Evolutionary conservation across 305 asterid genomes (phyloP).

Genomic region (Fraxinus angustifolia): DNA sequence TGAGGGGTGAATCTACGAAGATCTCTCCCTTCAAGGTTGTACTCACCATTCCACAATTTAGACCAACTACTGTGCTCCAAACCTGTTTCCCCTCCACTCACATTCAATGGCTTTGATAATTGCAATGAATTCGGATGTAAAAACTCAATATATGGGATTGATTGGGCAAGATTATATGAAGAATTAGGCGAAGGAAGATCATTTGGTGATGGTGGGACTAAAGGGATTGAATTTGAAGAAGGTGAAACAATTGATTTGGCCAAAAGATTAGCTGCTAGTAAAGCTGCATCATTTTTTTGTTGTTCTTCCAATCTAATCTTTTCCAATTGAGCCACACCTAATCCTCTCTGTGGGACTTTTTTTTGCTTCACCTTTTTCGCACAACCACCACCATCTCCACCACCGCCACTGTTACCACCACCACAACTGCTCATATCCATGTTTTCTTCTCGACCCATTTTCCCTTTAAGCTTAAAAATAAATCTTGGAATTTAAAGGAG

Average conservation of each 20-base stretch:
- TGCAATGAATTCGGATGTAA: slow-evolving; percentile 30
- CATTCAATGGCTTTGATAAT: slow-evolving; percentile 30
- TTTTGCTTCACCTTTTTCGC: slow-evolving; percentile 68
- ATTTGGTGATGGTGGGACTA: slow-evolving; percentile 27
- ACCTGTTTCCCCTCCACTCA: slow-evolving; percentile 28
- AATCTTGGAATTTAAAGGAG: slow-evolving; percentile 33
- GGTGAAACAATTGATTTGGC: slow-evolving; percentile 32
- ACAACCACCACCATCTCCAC: slow-evolving; percentile 31
- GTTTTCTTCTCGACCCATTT: slow-evolving; percentile 67
- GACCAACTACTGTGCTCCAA: slow-evolving; percentile 37
- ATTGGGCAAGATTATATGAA: slow-evolving; percentile 34
- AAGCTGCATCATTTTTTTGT: slow-evolving; percentile 48
- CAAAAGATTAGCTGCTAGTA: slow-evolving; percentile 37
- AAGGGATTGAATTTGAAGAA: slow-evolving; percentile 23
- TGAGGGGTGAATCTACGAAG: slow-evolving; percentile 34
- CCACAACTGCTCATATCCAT: slow-evolving; percentile 33
- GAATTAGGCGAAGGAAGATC: slow-evolving; percentile 36
- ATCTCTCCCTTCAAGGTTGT: slow-evolving; percentile 37
- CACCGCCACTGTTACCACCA: neutral
- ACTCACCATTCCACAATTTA: slow-evolving; percentile 43
- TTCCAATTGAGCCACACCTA: slow-evolving; percentile 95
- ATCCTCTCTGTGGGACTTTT: slow-evolving; percentile 81
- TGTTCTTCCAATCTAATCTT: slow-evolving; percentile 74
- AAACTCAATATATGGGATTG: slow-evolving; percentile 34
- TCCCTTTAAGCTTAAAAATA: slow-evolving; percentile 30